Evolutionary conservation across 192 early-diverging fungal species (phyloP), one percentile per base, ranked within the genome.

Genomic region (Backusella luteola): DNA sequence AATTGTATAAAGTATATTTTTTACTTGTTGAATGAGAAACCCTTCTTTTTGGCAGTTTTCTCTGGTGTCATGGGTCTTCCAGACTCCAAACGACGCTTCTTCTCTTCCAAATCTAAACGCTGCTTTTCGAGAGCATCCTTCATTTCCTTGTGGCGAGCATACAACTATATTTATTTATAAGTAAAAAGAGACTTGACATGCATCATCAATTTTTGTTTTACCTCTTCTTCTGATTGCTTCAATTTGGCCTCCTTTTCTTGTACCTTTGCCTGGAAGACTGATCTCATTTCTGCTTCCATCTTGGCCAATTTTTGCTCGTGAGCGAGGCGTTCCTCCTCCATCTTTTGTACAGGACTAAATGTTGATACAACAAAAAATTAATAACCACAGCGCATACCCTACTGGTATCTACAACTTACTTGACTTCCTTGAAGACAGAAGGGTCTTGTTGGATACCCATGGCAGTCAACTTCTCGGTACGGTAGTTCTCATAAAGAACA

Each of bases 271-370:
- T 97, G 95, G 93, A 99, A 99, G 67, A 99, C 98, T 39, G 92
- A 89, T 83, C 96, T 95, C 98, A 99, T 99, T 85, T 99, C 98
- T 39, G 92, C 90, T 85, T 99, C 97, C 98, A 99, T 98, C 90
- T 98, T 98, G 69, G 93, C 90, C 90, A 99, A 89, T 87, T 98
- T 98, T 77, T 90, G 91, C 85, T 99, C 97, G 77, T 99, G 98
- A 36, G 94, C 87, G 29, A 90, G 83, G 70, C 92, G 92, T 87
- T 99, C 97, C 83, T 97, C 95, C 79, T 98, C 97, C 75, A 97
- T 85, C 86, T 98, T 91, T 67, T 86, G 82, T 15, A 90, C 84
- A 59, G 82, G 82, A 42, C 73, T 75, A 75, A 26, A 71, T 15
- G 11, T 39, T 39, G 38, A 29, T 26, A 6, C 7, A 34, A 49